These are phyloP conservation scores for Micractinium sp. DNA, from an alignment of 139 green algal genomes.

Conservation along the genomic window DNA sequence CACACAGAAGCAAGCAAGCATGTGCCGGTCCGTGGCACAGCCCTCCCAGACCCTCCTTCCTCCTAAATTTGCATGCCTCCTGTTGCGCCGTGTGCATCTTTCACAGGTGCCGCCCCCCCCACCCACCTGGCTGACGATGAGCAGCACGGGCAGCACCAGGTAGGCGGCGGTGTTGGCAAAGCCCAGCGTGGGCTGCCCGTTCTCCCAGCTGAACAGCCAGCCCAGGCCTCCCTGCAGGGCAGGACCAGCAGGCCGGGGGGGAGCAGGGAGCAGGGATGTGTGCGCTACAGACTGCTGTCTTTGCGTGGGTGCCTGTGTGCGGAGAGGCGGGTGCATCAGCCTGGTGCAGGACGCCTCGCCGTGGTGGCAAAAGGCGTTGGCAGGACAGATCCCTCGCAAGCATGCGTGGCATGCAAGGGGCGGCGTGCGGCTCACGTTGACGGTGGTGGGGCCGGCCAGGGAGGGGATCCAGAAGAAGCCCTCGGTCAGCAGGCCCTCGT, in stretches of 20 bases:
- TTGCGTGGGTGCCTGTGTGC: no score
- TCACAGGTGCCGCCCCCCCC: neutral
- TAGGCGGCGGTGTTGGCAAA: conserved; percentile 74
- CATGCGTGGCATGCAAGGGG: no score
- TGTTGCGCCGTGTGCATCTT: no score
- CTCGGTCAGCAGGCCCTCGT: conserved; percentile 87
- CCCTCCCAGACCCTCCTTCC: no score
- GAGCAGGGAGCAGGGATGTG: no score
- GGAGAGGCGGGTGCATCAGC: no score
- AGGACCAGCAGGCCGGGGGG: neutral
- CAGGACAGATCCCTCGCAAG: no score
- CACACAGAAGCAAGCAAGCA: neutral
- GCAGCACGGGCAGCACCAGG: conserved; percentile 72
- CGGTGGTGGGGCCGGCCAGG: conserved; percentile 81
- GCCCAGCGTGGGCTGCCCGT: conserved; percentile 72
- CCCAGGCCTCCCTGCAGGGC: conserved; percentile 55
- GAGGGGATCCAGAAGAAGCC: conserved; percentile 97
- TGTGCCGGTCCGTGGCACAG: neutral
- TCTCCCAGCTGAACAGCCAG: conserved; percentile 80
- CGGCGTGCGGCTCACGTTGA: conserved; percentile 53
- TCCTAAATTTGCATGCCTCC: no score
- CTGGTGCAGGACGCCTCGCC: no score
- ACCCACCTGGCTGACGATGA: conserved; percentile 70
- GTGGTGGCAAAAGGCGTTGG: no score
- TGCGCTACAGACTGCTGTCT: no score